Conservation (phyloP, 2,329 filamentous ascomycete genomes). For the Aspergillus eucalypticola region DNA sequence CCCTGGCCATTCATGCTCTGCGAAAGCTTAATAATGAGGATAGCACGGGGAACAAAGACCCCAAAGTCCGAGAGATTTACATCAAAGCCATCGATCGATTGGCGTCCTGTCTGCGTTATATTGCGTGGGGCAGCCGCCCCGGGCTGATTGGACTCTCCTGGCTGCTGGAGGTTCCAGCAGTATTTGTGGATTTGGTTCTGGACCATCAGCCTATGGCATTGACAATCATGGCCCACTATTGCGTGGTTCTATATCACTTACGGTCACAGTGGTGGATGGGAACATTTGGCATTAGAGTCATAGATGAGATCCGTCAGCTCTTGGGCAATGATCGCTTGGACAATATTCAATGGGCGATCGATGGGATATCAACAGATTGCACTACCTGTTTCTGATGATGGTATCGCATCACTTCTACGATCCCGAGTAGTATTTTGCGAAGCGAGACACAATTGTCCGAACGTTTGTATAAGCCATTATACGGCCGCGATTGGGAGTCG, state of each 20-base stretch:
- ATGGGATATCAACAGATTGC: not conserved
- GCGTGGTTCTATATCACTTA: conserved; percentile 13
- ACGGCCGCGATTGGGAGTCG: too few relatives aligned
- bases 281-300: conserved; percentile 1
- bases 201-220: conserved; percentile 10
- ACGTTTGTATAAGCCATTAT: too few relatives aligned
- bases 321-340: not conserved
- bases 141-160: conserved; percentile 10
- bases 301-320: conserved; percentile 2
- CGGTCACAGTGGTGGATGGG: conserved; percentile 17
- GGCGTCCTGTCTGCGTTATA: conserved; percentile 10
- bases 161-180: conserved; percentile 7
- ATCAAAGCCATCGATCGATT: conserved; percentile 7
- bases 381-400: too few relatives aligned
- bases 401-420: too few relatives aligned
- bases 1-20: conserved; percentile 10
- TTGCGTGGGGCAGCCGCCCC: conserved; percentile 9
- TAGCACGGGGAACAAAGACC: not conserved
- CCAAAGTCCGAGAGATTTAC: not conserved
- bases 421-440: too few relatives aligned
- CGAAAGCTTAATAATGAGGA: conserved; percentile 1
- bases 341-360: not conserved
- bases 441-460: too few relatives aligned
- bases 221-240: conserved; percentile 15
- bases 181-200: conserved; percentile 4